Evolutionary conservation across 2,329 filamentous ascomycete species (phyloP).

Genomic region (Allantophomopsis cytisporea): DNA sequence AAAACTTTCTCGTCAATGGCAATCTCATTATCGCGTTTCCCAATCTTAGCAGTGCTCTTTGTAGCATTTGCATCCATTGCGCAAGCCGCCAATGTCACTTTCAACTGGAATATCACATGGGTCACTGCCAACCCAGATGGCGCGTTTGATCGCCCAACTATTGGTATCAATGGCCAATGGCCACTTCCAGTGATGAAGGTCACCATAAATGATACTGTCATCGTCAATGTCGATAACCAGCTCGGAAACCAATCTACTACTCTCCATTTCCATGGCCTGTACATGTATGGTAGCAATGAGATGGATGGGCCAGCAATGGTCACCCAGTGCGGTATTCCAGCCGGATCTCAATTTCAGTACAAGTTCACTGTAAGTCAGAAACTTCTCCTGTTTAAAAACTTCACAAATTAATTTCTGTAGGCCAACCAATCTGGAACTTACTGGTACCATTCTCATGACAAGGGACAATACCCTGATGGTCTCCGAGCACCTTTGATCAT

Average conservation of each 20-base stretch:
- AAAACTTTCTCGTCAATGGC: slow-evolving; percentile 20
- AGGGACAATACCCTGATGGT: slow-evolving; percentile 43
- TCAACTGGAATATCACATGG: slow-evolving; percentile 56
- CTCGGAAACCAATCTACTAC: slow-evolving; percentile 50
- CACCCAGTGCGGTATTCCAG: slow-evolving; percentile 52
- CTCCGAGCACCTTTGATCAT: slow-evolving; percentile 41
- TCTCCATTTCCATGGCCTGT: slow-evolving; percentile 60
- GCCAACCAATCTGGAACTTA: slow-evolving; percentile 57
- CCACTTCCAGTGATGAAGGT: slow-evolving; percentile 55
- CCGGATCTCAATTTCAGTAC: slow-evolving; percentile 54
- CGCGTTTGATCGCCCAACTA: slow-evolving; percentile 44
- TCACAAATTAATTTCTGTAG: not conserved
- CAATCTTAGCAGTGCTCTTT: slow-evolving; percentile 18
- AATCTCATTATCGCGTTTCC: slow-evolving; percentile 26
- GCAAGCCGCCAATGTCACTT: slow-evolving; percentile 31
- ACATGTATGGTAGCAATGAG: slow-evolving; percentile 48
- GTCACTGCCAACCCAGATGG: slow-evolving; percentile 57
- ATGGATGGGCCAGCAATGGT: slow-evolving; percentile 61
- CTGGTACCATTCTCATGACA: slow-evolving; percentile 55
- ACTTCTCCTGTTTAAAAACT: not conserved
- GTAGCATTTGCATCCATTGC: slow-evolving; percentile 16
- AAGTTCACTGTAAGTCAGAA: slow-evolving; percentile 44
- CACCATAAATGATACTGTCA: slow-evolving; percentile 44
- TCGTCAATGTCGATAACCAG: slow-evolving; percentile 44
- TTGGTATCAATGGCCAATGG: slow-evolving; percentile 69